phyloP scores from a whole-genome alignment of 2,329 filamentous ascomycete genomes.

The Xylariaceae sp. region DNA sequence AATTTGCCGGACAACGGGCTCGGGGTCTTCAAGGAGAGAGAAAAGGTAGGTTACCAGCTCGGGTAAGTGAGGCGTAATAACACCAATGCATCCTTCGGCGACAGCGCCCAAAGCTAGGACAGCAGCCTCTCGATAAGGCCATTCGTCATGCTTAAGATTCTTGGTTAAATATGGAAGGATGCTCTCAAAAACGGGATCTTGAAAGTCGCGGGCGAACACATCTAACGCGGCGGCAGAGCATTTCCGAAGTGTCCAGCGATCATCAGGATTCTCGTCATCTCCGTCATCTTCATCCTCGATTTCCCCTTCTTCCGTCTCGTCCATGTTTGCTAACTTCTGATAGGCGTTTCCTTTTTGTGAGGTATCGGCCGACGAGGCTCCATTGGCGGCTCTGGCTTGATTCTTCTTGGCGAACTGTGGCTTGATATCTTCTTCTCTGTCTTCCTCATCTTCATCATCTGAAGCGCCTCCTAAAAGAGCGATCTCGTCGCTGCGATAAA shows the following conservation, averaged over 20 bases:
- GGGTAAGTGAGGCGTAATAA: slow-evolving; percentile 83
- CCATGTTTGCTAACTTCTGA: slow-evolving; percentile 52
- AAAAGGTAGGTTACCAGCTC: slow-evolving; percentile 88
- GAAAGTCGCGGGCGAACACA: slow-evolving; percentile 87
- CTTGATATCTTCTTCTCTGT: slow-evolving; percentile 84
- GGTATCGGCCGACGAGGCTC: slow-evolving; percentile 45
- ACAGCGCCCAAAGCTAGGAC: slow-evolving; percentile 92
- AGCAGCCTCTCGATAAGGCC: slow-evolving; percentile 88
- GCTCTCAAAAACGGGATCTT: slow-evolving; percentile 78
- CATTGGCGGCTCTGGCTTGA: slow-evolving; percentile 53
- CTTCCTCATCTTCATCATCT: slow-evolving; percentile 86
- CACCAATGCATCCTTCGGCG: slow-evolving; percentile 86
- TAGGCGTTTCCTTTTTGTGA: slow-evolving; percentile 50
- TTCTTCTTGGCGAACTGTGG: slow-evolving; percentile 77
- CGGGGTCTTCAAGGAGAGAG: slow-evolving; percentile 72
- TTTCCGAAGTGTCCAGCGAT: slow-evolving; percentile 91
- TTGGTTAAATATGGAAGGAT: slow-evolving; percentile 89
- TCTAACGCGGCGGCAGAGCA: slow-evolving; percentile 94
- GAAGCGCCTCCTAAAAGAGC: slow-evolving; percentile 75
- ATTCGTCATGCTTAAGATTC: slow-evolving; percentile 81
- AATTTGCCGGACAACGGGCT: slow-evolving; percentile 91
- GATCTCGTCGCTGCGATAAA: slow-evolving; percentile 93
- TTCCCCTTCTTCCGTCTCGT: slow-evolving; percentile 82
- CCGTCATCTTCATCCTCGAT: slow-evolving; percentile 70
- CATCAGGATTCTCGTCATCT: slow-evolving; percentile 78